A percentile compares a stretch with the other conserved stretches of the same genome.
Evolutionary conservation across 129 eudicot species (phyloP).

Genomic region (Ambrosia trifida): DNA sequence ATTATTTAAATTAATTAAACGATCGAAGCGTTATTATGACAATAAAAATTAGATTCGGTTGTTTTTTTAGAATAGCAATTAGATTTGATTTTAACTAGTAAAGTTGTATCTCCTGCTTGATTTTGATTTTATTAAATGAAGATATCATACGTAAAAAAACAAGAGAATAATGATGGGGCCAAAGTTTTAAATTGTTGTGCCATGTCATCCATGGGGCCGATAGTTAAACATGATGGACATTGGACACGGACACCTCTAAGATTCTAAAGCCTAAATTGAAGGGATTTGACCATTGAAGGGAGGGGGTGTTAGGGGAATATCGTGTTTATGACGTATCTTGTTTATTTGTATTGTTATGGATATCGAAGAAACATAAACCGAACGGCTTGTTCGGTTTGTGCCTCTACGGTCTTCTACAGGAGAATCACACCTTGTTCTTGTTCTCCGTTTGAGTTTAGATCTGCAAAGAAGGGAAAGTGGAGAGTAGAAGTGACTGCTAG

Average conservation of each 20-base stretch:
- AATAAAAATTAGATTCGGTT: not conserved
- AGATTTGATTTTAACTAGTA: not conserved
- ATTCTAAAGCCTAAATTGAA: conserved; percentile 46
- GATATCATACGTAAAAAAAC: not conserved
- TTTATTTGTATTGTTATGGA: not conserved
- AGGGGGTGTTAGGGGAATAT: not conserved
- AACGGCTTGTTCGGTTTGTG: too few species aligned
- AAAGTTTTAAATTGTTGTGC: conserved; percentile 3
- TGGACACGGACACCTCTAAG: conserved; percentile 19
- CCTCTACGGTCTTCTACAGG: too few species aligned
- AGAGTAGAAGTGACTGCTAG: too few species aligned
- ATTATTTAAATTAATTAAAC: too few species aligned
- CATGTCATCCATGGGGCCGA: conserved; percentile 23
- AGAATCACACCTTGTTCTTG: too few species aligned
- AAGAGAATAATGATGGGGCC: not conserved
- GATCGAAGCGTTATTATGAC: too few species aligned
- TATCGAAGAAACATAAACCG: too few species aligned
- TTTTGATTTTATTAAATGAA: not conserved
- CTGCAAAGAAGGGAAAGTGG: too few species aligned
- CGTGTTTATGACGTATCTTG: too few species aligned
- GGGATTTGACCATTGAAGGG: conserved; percentile 31
- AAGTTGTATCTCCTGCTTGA: not conserved
- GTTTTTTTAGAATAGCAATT: not conserved
- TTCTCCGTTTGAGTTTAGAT: too few species aligned
- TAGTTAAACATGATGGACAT: conserved; percentile 20